Conservation (phyloP, 768 basidiomycete genomes). For the Lactarius quietus region DNA sequence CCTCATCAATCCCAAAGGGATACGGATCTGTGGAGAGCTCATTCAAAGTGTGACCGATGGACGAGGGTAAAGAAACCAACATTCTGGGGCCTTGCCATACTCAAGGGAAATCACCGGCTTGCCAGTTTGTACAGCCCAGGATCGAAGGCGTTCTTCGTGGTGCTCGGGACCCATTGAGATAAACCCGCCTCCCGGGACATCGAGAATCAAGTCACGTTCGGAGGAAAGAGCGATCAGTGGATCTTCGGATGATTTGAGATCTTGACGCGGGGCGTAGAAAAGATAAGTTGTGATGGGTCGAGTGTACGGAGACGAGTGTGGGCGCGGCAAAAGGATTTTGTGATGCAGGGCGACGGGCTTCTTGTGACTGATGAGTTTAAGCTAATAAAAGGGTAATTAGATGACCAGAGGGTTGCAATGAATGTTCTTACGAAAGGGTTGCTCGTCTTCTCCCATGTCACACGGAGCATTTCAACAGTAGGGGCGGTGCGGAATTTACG, state of each 20-base stretch:
- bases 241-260: slow-evolving; percentile 44
- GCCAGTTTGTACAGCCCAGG: slow-evolving; percentile 78
- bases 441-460: slow-evolving; percentile 94
- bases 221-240: slow-evolving; percentile 41
- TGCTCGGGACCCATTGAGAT: slow-evolving; percentile 95
- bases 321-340: slow-evolving; percentile 81
- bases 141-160: slow-evolving; percentile 88
- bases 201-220: slow-evolving; percentile 70
- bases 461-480: slow-evolving; percentile 92
- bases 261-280: slow-evolving; percentile 71
- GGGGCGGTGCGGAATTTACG: slow-evolving; percentile 89
- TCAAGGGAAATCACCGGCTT: slow-evolving; percentile 83
- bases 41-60: background rate
- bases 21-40: slow-evolving; percentile 69
- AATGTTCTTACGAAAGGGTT: slow-evolving; percentile 75
- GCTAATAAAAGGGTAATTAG: slow-evolving; percentile 39
- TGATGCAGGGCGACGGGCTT: slow-evolving; percentile 63
- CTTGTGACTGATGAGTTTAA: slow-evolving; percentile 59
- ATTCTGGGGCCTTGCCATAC: slow-evolving; percentile 97
- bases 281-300: slow-evolving; percentile 82
- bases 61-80: slow-evolving; percentile 41
- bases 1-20: slow-evolving; percentile 94
- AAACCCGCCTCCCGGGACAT: slow-evolving; percentile 96
- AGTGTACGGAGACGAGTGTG: slow-evolving; percentile 65
- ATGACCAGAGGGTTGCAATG: slow-evolving; percentile 12